Conservation (phyloP, 2,329 filamentous ascomycete species). For the Colletotrichum lindemuthianum region DNA sequence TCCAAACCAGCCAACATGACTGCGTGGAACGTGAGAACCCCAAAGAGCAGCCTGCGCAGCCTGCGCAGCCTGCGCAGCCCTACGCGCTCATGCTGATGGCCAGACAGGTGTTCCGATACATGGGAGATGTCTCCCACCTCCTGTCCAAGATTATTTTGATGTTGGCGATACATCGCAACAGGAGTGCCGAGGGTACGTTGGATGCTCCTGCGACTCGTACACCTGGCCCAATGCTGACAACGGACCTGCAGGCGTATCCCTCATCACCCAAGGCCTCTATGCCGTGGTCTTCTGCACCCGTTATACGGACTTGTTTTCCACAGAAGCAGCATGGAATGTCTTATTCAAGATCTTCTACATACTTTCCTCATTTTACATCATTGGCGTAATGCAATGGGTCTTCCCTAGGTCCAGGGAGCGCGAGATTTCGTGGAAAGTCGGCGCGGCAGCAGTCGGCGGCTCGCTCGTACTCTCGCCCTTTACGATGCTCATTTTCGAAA, state of each 20-base stretch:
- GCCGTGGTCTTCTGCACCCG: slow-evolving; percentile 85
- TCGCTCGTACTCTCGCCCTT: slow-evolving; percentile 77
- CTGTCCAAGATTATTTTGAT: slow-evolving; percentile 91
- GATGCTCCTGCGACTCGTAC: neutral
- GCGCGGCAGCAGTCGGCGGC: slow-evolving; percentile 73
- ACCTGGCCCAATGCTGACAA: slow-evolving; percentile 33
- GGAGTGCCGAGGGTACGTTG: slow-evolving; percentile 79
- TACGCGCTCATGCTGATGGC: slow-evolving; percentile 16
- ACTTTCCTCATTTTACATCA: slow-evolving; percentile 82
- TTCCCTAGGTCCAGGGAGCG: slow-evolving; percentile 89
- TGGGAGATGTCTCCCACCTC: slow-evolving; percentile 86
- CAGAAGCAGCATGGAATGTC: slow-evolving; percentile 73
- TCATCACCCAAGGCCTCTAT: slow-evolving; percentile 92
- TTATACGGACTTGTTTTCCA: slow-evolving; percentile 83
- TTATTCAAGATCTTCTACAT: slow-evolving; percentile 93
- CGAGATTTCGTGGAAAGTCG: slow-evolving; percentile 94
- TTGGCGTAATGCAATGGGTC: slow-evolving; percentile 86
- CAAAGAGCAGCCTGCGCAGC: too few relatives aligned
- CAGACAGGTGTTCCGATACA: slow-evolving; percentile 73
- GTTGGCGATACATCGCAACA: slow-evolving; percentile 88
- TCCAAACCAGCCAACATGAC: slow-evolving; percentile 45
- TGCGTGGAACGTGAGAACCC: slow-evolving; percentile 52
- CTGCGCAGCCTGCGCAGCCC: too few relatives aligned
- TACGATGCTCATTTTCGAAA: slow-evolving; percentile 74
- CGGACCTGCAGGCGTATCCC: slow-evolving; percentile 76